Base-by-base conservation (phyloP, 2,329 filamentous ascomycete genomes). In the Aspergillus fructus region DNA sequence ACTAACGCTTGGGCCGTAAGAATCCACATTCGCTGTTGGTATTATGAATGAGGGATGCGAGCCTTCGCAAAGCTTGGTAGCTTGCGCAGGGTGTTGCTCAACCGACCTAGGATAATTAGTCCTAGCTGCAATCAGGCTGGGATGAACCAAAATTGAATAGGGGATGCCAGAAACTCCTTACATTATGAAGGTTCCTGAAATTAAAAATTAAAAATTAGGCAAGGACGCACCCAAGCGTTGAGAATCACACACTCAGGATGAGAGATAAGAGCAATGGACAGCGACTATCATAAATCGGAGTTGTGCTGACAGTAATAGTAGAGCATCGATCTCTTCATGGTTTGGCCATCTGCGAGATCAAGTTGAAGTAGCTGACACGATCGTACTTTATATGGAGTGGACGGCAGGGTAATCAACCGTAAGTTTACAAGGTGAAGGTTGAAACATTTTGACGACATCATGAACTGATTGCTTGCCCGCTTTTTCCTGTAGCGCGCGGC, bases 61-160 rank as follows among this genome's bases (percentile, higher is more conserved):
- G 17, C 46, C 59, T 34, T 54, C 34, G 24, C 48, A 23, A 19
- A 19, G 13, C 33, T 30, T 39, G 21, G 43, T 13, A 21, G 52
- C 43, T 33, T 47, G 41, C 34, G 21, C 37, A 11, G 52, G 41
- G 37, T 33, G 34, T 39, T 50, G 50, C 34, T 54, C 49, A 48
- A 49, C 53, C 24, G 49, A 51, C 56, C 56, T 61, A 12, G 15
- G 33, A 24, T n/a, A 19, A 48, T 59, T 34, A 61, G 56, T 23
- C 21, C 34, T 37, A 19, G 19, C 15, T 39, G 23, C 8, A 21
- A 34, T 41, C 17, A 49, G 12, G 11, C 17, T 17, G 24, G 15
- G 19, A 27, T 39, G 11, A 37, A 39, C 40, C 8, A 11, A 30
- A 30, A 11, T 30, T 30, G 3, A 30, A 30, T 3, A 9, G 27